Base-by-base conservation (phyloP, 495 filamentous ascomycete genomes). In the Trichoderma asperelloides region DNA sequence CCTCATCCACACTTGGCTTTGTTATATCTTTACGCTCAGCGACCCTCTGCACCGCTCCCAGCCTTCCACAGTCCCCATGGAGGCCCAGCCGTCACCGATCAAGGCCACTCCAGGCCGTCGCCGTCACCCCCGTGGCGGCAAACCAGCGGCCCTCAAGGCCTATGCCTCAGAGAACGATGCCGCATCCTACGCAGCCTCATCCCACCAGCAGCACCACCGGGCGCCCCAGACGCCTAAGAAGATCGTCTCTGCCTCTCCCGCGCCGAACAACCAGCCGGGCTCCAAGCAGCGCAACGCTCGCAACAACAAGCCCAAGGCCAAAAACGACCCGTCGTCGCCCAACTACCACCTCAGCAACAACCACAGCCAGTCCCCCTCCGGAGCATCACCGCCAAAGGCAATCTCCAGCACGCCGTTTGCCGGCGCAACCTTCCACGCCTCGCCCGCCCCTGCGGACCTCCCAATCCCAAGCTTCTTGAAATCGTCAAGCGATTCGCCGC, bases 391-490 rank as follows among this genome's bases (percentile, higher is more conserved):
- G 13, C 62, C 74, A 16, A 78, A 79, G 66, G 69, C 78, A 16
- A 67, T 71, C 11, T 78, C 84, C 21, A 83, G 80, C 55, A 74
- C 84, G 68, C 83, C 91, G 67, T 99, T 97, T 76, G 95, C 95
- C 16, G 95, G 95, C 18, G 91, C 93, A 18, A 96, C 91, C 0
- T 99, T 99, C 76, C 94, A 97, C 74, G 90, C 91, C 13, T 99
- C 95, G 2, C 95, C 95, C 16, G 93, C 93, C 3, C 90, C 96
- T 2, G 94, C 93, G 3, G 86, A 91, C n/a, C 84, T 99, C 6
- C 96, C 96, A 0, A 91, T 97, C 51, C 95, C 95, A 1, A 95
- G 87, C 74, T 96, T 96, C 74, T 85, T 96, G n/a, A 93, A 88
- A 66, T 89, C 91, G 0, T 80, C 92, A 15, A 87, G 89, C 8